These are phyloP conservation scores for Cavenderia fasciculata DNA, from an alignment of 78 protist species.

Conservation along the genomic window DNA sequence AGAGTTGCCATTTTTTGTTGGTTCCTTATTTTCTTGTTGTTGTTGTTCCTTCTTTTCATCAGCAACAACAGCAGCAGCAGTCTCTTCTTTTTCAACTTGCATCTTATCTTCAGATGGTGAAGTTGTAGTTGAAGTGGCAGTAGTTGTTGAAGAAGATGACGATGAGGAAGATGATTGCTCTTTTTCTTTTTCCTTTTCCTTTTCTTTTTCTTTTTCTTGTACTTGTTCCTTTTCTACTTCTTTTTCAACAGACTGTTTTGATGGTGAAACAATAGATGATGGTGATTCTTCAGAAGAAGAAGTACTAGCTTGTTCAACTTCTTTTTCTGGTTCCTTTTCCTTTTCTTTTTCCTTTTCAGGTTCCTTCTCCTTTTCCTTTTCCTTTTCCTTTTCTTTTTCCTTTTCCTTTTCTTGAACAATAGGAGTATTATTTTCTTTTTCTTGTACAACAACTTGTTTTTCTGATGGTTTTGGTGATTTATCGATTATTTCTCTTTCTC, in stretches of 20 bases:
- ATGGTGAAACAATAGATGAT: neutral
- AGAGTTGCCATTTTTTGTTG: neutral
- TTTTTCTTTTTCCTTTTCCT: neutral
- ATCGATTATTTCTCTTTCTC: too few species aligned
- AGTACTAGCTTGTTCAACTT: neutral
- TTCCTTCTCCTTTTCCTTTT: neutral
- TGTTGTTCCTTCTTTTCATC: too few species aligned
- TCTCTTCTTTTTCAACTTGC: too few species aligned
- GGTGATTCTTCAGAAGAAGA: neutral
- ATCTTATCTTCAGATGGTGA: too few species aligned
- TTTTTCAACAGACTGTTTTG: neutral
- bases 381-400: constrained; percentile 19
- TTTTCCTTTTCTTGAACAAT: constrained; percentile 3
- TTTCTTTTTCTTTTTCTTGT: neutral
- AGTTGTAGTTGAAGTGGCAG: neutral
- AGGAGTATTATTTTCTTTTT: too few species aligned
- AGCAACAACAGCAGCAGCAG: too few species aligned
- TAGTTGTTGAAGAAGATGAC: neutral
- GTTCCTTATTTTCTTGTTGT: neutral
- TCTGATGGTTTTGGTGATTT: too few species aligned
- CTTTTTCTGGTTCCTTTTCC: neutral
- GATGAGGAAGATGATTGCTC: neutral
- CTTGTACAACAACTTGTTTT: too few species aligned
- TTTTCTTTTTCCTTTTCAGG: neutral
- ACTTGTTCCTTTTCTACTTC: neutral